Evolutionary conservation across 352 stramenopile genomes (phyloP).

Genomic region (Phytophthora sojae): DNA sequence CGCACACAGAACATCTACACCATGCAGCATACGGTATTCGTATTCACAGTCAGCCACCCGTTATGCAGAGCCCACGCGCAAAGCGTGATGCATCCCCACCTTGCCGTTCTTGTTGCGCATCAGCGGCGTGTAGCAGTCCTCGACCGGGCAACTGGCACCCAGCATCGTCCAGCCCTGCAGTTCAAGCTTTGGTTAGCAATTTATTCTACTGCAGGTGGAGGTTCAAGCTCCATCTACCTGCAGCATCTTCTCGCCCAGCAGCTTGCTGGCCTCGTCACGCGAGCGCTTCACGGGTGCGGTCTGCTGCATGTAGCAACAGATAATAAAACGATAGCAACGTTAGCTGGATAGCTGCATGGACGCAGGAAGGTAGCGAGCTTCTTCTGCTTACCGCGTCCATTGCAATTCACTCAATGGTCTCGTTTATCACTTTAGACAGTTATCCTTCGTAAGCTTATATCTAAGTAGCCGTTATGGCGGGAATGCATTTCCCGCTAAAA

Average conservation of each 20-base stretch:
- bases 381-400: constrained; percentile 33
- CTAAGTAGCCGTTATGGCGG: constrained; percentile 29
- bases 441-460: constrained; percentile 4
- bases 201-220: too few relatives aligned
- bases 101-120: constrained; percentile 81
- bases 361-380: not conserved
- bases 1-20: constrained; percentile 78
- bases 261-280: constrained; percentile 76
- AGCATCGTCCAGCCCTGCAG: constrained; percentile 83
- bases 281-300: constrained; percentile 37
- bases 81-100: constrained; percentile 14
- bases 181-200: constrained; percentile 2
- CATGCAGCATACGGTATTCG: not conserved
- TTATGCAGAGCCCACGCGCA: too few relatives aligned
- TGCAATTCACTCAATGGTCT: constrained; percentile 9
- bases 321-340: not conserved
- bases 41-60: too few relatives aligned
- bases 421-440: too few relatives aligned
- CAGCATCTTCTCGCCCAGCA: constrained; percentile 84
- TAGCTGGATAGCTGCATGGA: not conserved
- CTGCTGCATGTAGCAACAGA: not conserved
- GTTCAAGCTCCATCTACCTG: constrained; percentile 43
- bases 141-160: constrained; percentile 64
- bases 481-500: constrained; percentile 25
- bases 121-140: constrained; percentile 81